Base-by-base conservation (phyloP, 2,329 filamentous ascomycete species). In the Zymoseptoria passerinii region DNA sequence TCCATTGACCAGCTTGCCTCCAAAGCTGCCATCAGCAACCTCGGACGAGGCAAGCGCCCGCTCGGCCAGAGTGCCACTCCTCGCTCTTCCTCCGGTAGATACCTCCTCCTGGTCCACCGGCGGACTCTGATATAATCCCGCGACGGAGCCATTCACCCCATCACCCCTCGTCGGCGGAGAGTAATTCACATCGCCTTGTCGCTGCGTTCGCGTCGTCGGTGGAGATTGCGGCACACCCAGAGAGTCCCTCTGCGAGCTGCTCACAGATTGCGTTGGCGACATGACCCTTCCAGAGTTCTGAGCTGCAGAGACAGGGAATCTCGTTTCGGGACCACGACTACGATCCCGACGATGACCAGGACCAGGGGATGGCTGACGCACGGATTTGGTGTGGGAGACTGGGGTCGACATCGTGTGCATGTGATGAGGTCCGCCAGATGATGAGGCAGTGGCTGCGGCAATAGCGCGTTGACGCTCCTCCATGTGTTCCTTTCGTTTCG, bases 401-500 rank as follows among this genome's bases (percentile, higher is more conserved):
- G 35, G 35, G 2, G 35, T 44, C 4, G 35, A 44, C 35, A 44
- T 44, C 1, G 35, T 44, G 35, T 44, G 35, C 35, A 44, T 44
- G 35, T 44, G 35, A 6, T 16, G 2, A n/a, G 35, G 35, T 54
- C 67, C 64, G 35, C 65, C 63, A 8, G 65, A 54, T 29, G 70
- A 64, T 13, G 63, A 60, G 50, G 69, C 66, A n/a, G 66, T 65
- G 20, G 70, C 70, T 13, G 79, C 84, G 35, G 81, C 83, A 58
- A 94, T 84, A 61, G 90, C 90, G 61, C 90, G 86, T 72, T 90
- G 89, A 55, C 94, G 86, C 72, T 96, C 94, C 75, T 97, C 92
- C 85, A 96, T 92, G 65, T 95, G 86, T 50, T 90, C 90, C 69
- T 91, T 90, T 60, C 94, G 88, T 74, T 95, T 95, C 76, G 90